Percentiles rank a stretch among this genome's conserved stretches.
Conservation (phyloP, 164 flowering plant species). For the Buxus sempervirens region DNA sequence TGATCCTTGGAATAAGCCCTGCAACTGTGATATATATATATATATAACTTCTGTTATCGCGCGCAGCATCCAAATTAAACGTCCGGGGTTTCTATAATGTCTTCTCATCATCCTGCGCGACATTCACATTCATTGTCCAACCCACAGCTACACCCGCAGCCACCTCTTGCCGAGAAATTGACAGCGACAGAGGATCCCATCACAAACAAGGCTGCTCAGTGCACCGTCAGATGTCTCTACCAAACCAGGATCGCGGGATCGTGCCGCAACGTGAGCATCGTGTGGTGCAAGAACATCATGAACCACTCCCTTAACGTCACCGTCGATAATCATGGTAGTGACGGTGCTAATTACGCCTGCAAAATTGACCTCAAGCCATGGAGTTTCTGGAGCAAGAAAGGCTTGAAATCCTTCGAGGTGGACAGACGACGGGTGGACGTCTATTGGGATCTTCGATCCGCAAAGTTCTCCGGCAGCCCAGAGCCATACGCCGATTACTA, state of each 20-base stretch:
- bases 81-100: too few relatives aligned
- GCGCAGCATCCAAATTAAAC: too few relatives aligned
- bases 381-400: slow-evolving; percentile 93
- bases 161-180: slow-evolving; percentile 15
- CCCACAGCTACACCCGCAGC: slow-evolving; percentile 3
- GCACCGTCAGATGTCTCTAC: slow-evolving; percentile 38
- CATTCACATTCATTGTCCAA: not conserved
- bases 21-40: too few relatives aligned
- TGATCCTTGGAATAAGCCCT: too few relatives aligned
- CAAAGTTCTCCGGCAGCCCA: slow-evolving; percentile 63
- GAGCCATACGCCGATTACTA: slow-evolving; percentile 71
- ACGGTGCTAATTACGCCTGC: slow-evolving; percentile 37
- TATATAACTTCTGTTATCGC: too few relatives aligned
- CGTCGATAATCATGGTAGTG: slow-evolving; percentile 34
- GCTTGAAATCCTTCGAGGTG: slow-evolving; percentile 66
- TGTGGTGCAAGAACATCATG: slow-evolving; percentile 49
- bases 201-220: slow-evolving; percentile 27
- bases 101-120: not conserved
- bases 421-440: slow-evolving; percentile 56
- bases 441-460: slow-evolving; percentile 79
- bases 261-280: slow-evolving; percentile 26
- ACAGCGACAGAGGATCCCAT: slow-evolving; percentile 10
- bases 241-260: slow-evolving; percentile 32
- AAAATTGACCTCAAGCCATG: slow-evolving; percentile 93
- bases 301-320: slow-evolving; percentile 36